Evolutionary conservation across 495 filamentous ascomycete species (phyloP), one percentile per base, ranked within the genome.

Genomic region (Xylaria telfairii): DNA sequence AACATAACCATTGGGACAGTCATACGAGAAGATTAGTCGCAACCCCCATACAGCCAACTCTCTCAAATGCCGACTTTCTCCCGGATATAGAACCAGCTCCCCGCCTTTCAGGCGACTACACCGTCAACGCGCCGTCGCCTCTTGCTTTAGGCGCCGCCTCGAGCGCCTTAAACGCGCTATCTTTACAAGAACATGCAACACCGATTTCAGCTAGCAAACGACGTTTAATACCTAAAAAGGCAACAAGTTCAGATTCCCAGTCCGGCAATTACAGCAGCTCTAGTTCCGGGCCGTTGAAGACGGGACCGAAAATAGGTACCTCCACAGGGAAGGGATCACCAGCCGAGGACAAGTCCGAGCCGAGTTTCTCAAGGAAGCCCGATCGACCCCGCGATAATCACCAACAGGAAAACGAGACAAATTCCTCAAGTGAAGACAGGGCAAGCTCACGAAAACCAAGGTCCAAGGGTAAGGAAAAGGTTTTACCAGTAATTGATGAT

Each of bases 111-210:
- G 72, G 70, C 2, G 78, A 81, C 21, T 72, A 73, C 32, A 46
- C 64, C 10, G 64, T 70, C 26, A 59, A 71, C 28, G 69, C 73
- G 12, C 76, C 80, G 28, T 78, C 78, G 13, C 75, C 79, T 9
- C 75, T 85, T 21, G 83, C 84, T 13, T 73, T 86, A 13, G 83
- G 81, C 30, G 84, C 84, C 49, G 84, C 84, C 8, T 83, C 84
- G 32, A 86, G 81, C 51, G 84, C 84, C 1, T 60, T 86, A 39
- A 82, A 76, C 41, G 75, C 81, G 17, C 64, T 79, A 51, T 60
- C 72, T 15, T 60, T 79, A 30, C 76, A 74, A 65, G 80, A 81
- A 19, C 75, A 64, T 47, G 68, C 69, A 30, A 73, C 72, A 57
- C 60, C 67, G 26, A 61, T 70, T 63, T 30, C 67, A 37, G n/a